phyloP scores from a whole-genome alignment of 2,329 filamentous ascomycete species.

The Trichophyton benhamiae region DNA sequence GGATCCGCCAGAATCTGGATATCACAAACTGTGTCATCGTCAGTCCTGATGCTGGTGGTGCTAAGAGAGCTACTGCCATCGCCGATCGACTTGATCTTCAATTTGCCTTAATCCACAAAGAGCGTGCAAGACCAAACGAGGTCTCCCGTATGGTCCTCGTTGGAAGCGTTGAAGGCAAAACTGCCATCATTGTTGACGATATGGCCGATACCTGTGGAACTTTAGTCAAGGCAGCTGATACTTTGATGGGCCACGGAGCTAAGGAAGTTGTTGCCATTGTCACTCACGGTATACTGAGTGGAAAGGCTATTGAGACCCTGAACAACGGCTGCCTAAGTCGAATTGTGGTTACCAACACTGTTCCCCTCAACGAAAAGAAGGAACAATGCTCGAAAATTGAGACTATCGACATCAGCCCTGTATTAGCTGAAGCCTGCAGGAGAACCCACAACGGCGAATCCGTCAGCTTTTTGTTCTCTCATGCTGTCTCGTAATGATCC shows the following conservation, averaged over 20 bases:
- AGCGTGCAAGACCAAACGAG: slow-evolving; percentile 80
- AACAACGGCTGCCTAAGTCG: slow-evolving; percentile 65
- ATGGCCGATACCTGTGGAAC: slow-evolving; percentile 97
- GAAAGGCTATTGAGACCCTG: slow-evolving; percentile 73
- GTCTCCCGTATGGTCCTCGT: slow-evolving; percentile 93
- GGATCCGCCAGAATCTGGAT: slow-evolving; percentile 77
- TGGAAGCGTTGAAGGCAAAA: slow-evolving; percentile 79
- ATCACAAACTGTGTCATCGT: slow-evolving; percentile 83
- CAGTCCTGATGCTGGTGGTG: slow-evolving; percentile 85
- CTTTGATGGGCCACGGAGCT: slow-evolving; percentile 75
- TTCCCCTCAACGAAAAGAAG: slow-evolving; percentile 69
- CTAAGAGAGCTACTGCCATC: slow-evolving; percentile 87
- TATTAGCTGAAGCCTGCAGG: slow-evolving; percentile 41
- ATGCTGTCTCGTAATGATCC: slow-evolving; percentile 30
- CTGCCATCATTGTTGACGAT: slow-evolving; percentile 92
- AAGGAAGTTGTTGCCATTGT: slow-evolving; percentile 87
- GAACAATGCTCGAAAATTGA: slow-evolving; percentile 66
- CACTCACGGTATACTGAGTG: slow-evolving; percentile 82
- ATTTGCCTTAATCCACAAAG: slow-evolving; percentile 95
- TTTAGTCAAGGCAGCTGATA: slow-evolving; percentile 74
- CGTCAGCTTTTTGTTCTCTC: slow-evolving; percentile 40
- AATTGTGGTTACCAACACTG: slow-evolving; percentile 83
- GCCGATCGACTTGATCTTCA: slow-evolving; percentile 80
- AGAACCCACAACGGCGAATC: slow-evolving; percentile 42
- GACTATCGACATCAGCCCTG: slow-evolving; percentile 85